phyloP scores from a whole-genome alignment of 495 filamentous ascomycete genomes.

The Pseudoneurospora amorphoporcata region DNA sequence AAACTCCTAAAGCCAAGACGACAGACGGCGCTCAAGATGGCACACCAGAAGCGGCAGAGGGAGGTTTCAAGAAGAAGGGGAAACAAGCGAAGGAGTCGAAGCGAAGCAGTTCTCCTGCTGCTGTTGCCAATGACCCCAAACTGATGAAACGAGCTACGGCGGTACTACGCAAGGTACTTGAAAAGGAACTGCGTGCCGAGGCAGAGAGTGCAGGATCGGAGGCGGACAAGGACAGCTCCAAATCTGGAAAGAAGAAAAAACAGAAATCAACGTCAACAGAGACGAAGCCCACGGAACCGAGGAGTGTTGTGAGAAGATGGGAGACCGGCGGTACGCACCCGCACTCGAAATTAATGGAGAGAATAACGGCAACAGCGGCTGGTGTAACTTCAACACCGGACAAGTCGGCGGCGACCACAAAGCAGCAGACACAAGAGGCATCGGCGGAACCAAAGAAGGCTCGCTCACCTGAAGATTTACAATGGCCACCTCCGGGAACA shows the following conservation, averaged over 20 bases:
- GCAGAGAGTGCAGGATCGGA: not conserved
- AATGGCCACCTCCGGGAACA: not conserved
- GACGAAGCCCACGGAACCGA: not conserved
- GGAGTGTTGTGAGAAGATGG: not conserved
- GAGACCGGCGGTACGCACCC: not conserved
- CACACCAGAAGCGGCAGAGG: not conserved
- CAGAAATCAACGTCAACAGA: not conserved
- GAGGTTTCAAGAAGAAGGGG: constrained; percentile 3
- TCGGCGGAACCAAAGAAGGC: not conserved
- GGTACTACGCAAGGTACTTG: not conserved
- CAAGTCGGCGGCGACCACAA: not conserved
- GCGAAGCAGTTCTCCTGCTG: not conserved
- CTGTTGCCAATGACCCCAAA: not conserved
- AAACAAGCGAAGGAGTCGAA: constrained; percentile 10
- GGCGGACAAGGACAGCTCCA: not conserved
- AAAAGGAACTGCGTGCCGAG: not conserved
- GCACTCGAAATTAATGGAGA: not conserved
- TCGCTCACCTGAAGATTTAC: not conserved
- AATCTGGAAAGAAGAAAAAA: not conserved
- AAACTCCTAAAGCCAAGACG: not conserved
- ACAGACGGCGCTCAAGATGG: not conserved
- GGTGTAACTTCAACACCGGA: constrained; percentile 12
- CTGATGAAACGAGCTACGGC: not conserved
- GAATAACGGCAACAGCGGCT: not conserved
- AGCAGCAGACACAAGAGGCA: not conserved